Evolutionary conservation across 2,329 filamentous ascomycete species (phyloP).

Genomic region (Passalora sequoiae): DNA sequence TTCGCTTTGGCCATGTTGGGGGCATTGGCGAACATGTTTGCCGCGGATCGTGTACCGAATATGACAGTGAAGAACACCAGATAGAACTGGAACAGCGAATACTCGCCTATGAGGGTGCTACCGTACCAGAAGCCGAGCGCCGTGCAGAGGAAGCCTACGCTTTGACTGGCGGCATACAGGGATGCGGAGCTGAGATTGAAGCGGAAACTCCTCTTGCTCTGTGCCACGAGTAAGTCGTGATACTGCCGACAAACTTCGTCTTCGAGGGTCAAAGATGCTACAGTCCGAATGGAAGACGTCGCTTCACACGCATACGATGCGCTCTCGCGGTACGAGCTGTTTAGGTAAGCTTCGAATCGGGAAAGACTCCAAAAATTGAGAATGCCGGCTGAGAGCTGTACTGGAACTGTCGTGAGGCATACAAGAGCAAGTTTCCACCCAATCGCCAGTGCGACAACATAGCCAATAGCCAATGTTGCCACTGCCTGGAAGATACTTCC

Average conservation of each 20-base stretch:
- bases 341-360: not conserved
- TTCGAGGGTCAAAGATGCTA: slow-evolving; percentile 29
- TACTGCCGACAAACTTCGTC: not conserved
- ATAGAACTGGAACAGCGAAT: slow-evolving; percentile 44
- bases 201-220: not conserved
- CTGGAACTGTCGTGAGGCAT: slow-evolving; percentile 41
- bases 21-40: slow-evolving; percentile 60
- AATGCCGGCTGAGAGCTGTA: slow-evolving; percentile 43
- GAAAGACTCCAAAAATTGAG: slow-evolving; percentile 38
- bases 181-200: not conserved
- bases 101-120: slow-evolving; percentile 30
- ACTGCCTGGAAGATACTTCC: slow-evolving; percentile 43
- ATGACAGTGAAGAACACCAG: slow-evolving; percentile 57
- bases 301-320: slow-evolving; percentile 29
- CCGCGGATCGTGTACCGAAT: slow-evolving; percentile 61
- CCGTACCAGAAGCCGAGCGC: slow-evolving; percentile 34
- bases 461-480: slow-evolving; percentile 40
- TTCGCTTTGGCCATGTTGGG: slow-evolving; percentile 30
- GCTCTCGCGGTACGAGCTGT: not conserved
- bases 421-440: slow-evolving; percentile 49
- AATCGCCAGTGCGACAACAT: slow-evolving; percentile 44
- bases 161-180: not conserved
- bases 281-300: slow-evolving; percentile 26
- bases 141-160: slow-evolving; percentile 6
- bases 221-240: not conserved